Percentiles rank a stretch among this genome's conserved stretches.
Evolutionary conservation across 495 filamentous ascomycete species (phyloP).

Genomic region (Penicillium chermesinum): DNA sequence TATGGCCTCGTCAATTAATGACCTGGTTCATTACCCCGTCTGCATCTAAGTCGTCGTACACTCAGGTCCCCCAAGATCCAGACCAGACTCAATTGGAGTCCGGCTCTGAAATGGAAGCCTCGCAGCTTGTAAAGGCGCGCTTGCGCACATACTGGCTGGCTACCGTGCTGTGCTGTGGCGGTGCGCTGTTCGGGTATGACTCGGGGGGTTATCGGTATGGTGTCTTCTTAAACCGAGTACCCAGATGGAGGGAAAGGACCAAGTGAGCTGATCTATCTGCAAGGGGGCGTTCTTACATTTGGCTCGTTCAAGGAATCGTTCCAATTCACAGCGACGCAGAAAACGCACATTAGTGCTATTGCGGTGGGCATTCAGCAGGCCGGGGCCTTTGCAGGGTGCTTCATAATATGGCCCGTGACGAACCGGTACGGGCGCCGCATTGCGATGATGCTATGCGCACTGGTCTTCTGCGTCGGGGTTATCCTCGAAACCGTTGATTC

Average conservation of each 20-base stretch:
- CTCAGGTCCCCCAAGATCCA: conserved; percentile 11
- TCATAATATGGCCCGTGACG: conserved; percentile 47
- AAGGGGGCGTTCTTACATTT: conserved; percentile 46
- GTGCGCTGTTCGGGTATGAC: conserved; percentile 41
- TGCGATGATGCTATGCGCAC: conserved; percentile 40
- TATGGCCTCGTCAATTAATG: conserved; percentile 5
- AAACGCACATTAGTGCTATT: conserved; percentile 39
- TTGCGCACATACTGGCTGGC: conserved; percentile 52
- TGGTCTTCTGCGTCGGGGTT: conserved; percentile 44
- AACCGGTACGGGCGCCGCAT: conserved; percentile 38
- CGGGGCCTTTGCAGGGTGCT: conserved; percentile 43
- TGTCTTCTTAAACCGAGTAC: background rate
- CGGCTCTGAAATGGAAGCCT: conserved; percentile 16
- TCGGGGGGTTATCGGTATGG: conserved; percentile 42
- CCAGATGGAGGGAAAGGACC: background rate
- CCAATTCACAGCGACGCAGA: conserved; percentile 25
- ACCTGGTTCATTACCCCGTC: conserved; percentile 8
- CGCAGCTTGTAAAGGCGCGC: conserved; percentile 24
- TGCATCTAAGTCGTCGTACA: conserved; percentile 5
- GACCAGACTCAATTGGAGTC: conserved; percentile 1
- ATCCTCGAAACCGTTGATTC: conserved; percentile 41
- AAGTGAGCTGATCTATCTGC: background rate
- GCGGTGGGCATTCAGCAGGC: conserved; percentile 46
- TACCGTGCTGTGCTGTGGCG: conserved; percentile 42
- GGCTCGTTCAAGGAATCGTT: conserved; percentile 43